phyloP scores from a whole-genome alignment of 805 yeast species.

The Candida oleophila region DNA sequence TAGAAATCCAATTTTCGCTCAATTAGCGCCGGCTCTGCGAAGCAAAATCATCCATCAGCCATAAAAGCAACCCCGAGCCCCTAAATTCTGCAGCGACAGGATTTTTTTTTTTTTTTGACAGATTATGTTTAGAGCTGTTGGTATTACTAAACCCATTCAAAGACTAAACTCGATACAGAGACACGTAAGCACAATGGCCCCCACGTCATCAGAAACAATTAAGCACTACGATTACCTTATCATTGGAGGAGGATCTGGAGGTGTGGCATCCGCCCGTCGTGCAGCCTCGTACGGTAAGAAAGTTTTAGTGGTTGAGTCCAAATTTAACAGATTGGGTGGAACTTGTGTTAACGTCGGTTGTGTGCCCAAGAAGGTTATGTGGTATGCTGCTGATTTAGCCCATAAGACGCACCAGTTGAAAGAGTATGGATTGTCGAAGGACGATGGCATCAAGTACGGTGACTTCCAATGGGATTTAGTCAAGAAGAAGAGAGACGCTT shows the following conservation, averaged over 20 bases:
- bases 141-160: slow-evolving; percentile 10
- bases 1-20: not conserved
- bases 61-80: no score
- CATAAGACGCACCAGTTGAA: slow-evolving; percentile 68
- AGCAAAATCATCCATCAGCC: not conserved
- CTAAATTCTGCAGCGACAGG: no score
- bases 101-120: not conserved
- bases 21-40: not conserved
- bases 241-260: slow-evolving; percentile 99
- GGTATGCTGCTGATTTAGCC: slow-evolving; percentile 95
- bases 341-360: slow-evolving; percentile 99
- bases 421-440: slow-evolving; percentile 77
- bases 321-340: slow-evolving; percentile 75
- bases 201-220: slow-evolving; percentile 28
- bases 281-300: slow-evolving; percentile 94
- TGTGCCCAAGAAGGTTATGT: slow-evolving; percentile 98
- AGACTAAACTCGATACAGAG: slow-evolving; percentile 26
- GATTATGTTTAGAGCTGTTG: not conserved
- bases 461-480: slow-evolving; percentile 79
- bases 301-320: slow-evolving; percentile 76
- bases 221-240: slow-evolving; percentile 85
- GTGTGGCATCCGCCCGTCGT: slow-evolving; percentile 97
- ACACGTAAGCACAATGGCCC: slow-evolving; percentile 52
- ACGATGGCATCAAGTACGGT: slow-evolving; percentile 45
- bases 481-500: slow-evolving; percentile 90